Evolutionary conservation across 2,329 filamentous ascomycete genomes (phyloP), one percentile per base, ranked within the genome.

Genomic region (Orbilia oligospora): DNA sequence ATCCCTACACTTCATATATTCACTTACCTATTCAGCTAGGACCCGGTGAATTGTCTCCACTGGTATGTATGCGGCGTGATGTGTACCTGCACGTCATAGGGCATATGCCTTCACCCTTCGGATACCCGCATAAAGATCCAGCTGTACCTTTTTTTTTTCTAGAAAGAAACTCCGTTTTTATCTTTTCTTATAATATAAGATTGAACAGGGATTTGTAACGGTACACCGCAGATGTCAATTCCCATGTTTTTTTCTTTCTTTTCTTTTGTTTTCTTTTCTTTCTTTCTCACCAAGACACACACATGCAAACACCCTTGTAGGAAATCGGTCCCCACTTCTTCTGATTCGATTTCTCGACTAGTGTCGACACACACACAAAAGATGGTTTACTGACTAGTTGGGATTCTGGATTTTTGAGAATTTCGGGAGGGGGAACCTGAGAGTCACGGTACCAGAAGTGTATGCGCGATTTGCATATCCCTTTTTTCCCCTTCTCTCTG

Each of bases 381-480:
- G 30, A 49, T 16, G 38, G 22, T 36, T 5, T 8, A 12, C 5
- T 1, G 5, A 3, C 10, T 12, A 41, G 22, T 27, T 8, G 33
- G 44, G 14, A 16, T 30, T 41, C 38, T 41, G 38, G 38, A 41
- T 41, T 41, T 41, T 12, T 41, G 38, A 38, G 38, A 41, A 16
- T 9, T 41, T 41, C 10, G 58, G 65, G 22, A 22, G 41, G 51
- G 66, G 27, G 22, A 51, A 46, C 36, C 41, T 55, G 27, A 38
- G 30, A 56, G 73, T 77, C 73, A 77, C 73, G 73, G 73, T 77
- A 77, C 73, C 53, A 67, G 68, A 51, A 68, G 73, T 77, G 67
- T 71, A 77, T 77, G 73, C 73, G 73, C 73, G 73, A 77, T 71
- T 77, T 77, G 73, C 73, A 77, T 77, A 55, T 49, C 33, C 36